Percentiles rank a stretch among this genome's conserved stretches.
Conservation (phyloP, 176 grass and related monocot genomes). For the Zea luxurians region DNA sequence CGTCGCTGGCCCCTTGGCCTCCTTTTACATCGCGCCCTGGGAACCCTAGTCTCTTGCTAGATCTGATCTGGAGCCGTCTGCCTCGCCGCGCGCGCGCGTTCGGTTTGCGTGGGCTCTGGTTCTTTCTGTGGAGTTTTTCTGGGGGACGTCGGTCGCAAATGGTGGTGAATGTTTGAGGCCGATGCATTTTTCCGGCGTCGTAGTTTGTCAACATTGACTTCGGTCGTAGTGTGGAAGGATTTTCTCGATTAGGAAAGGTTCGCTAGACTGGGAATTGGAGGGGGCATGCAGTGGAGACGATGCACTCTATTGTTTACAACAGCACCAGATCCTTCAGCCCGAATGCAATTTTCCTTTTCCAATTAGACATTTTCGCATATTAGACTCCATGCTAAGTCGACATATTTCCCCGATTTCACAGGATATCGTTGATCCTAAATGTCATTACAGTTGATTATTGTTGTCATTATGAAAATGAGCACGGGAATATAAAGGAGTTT, state of each 20-base stretch:
- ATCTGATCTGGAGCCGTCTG: constrained; percentile 35
- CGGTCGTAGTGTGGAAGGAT: too few species aligned
- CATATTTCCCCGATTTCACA: neutral
- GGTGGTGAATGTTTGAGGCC: neutral
- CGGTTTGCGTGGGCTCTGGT: neutral
- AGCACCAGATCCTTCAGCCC: neutral
- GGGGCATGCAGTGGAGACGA: too few species aligned
- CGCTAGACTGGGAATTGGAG: neutral
- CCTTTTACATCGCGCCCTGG: neutral
- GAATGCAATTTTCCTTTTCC: neutral
- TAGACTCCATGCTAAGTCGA: too few species aligned
- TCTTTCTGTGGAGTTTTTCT: neutral
- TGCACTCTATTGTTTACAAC: neutral
- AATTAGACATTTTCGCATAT: neutral
- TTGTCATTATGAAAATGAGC: neutral
- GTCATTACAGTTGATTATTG: neutral
- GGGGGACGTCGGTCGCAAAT: neutral
- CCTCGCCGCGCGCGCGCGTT: neutral
- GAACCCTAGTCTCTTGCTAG: constrained; percentile 24
- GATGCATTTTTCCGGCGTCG: neutral
- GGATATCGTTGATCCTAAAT: neutral
- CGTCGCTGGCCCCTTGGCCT: neutral
- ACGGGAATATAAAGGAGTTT: too few species aligned
- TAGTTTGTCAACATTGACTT: neutral
- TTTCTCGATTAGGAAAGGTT: neutral